Evolutionary conservation across 2,329 filamentous ascomycete species (phyloP).

Genomic region (Malbranchea cinnamomea): DNA sequence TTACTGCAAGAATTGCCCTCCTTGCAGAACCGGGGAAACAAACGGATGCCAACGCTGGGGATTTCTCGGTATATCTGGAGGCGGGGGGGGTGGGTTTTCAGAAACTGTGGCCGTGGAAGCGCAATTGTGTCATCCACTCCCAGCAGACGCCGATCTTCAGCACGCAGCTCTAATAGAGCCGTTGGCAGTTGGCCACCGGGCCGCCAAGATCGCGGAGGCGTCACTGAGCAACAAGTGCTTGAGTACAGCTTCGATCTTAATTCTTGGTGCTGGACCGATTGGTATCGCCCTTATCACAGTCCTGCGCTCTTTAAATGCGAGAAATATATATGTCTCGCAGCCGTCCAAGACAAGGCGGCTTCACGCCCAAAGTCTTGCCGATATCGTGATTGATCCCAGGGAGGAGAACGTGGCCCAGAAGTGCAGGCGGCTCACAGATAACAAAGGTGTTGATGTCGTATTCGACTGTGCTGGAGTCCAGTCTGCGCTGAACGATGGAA

Average conservation of each 20-base stretch:
- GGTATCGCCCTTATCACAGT: constrained; percentile 45
- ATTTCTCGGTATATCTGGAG: constrained; percentile 37
- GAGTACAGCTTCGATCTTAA: constrained; percentile 27
- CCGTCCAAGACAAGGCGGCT: constrained; percentile 35
- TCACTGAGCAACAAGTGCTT: constrained; percentile 24
- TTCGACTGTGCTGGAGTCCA: constrained; percentile 23
- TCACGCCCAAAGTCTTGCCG: constrained; percentile 40
- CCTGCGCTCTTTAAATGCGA: constrained; percentile 38
- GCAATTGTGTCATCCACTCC: constrained; percentile 15
- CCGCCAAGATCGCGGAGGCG: constrained; percentile 31
- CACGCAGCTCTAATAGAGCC: constrained; percentile 44
- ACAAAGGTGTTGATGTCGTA: constrained; percentile 19
- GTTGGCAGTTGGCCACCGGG: constrained; percentile 44
- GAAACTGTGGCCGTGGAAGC: constrained; percentile 15
- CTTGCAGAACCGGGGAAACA: constrained; percentile 37
- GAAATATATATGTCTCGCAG: constrained; percentile 44
- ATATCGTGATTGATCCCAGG: constrained; percentile 38
- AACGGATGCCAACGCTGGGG: constrained; percentile 36
- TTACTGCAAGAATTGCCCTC: constrained; percentile 28
- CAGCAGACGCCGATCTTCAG: constrained; percentile 12
- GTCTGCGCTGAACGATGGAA: constrained; percentile 16
- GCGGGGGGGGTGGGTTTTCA: constrained; percentile 17
- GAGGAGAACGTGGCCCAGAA: constrained; percentile 16
- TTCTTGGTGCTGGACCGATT: constrained; percentile 49
- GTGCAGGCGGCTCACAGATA: constrained; percentile 16